A percentile compares a stretch with the other conserved stretches of the same genome.
phyloP scores from a whole-genome alignment of 169 alveolate species.

The Plasmodium gallinaceum region DNA sequence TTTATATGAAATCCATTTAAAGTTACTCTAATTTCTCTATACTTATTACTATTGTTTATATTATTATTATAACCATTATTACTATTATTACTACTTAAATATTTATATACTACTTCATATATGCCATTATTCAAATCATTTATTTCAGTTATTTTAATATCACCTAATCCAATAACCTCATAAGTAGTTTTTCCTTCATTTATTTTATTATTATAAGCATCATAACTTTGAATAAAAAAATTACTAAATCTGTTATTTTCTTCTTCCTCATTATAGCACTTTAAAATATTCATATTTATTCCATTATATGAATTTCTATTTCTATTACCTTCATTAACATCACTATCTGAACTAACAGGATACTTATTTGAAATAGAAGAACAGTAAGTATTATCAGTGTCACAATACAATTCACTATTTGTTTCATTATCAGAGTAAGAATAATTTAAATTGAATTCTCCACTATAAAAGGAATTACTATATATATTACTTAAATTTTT shows the following conservation, averaged over 20 bases:
- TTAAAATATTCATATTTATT: not conserved
- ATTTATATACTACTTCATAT: conserved; percentile 66
- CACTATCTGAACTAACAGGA: not conserved
- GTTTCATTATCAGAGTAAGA: not conserved
- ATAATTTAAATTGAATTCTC: not conserved
- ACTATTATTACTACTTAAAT: conserved; percentile 1
- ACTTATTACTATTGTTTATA: not conserved
- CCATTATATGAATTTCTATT: not conserved
- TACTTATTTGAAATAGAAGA: not conserved
- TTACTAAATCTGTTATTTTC: conserved; percentile 23
- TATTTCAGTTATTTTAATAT: conserved; percentile 75
- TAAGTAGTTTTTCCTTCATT: conserved; percentile 74
- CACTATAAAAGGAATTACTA: conserved; percentile 3
- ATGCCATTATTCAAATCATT: conserved; percentile 70
- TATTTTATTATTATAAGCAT: conserved; percentile 72
- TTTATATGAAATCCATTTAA: conserved; percentile 58
- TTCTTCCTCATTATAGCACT: conserved; percentile 29
- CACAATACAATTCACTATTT: not conserved
- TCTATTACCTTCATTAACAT: not conserved
- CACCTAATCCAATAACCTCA: conserved; percentile 79
- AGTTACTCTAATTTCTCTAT: conserved; percentile 57
- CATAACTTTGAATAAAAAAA: conserved; percentile 72
- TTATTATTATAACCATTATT: not conserved
- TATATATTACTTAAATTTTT: not conserved
- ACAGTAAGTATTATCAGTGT: not conserved